Evolutionary conservation across 257 asterid species (phyloP), one percentile per base, ranked within the genome.

Genomic region (Ehretia macrophylla): DNA sequence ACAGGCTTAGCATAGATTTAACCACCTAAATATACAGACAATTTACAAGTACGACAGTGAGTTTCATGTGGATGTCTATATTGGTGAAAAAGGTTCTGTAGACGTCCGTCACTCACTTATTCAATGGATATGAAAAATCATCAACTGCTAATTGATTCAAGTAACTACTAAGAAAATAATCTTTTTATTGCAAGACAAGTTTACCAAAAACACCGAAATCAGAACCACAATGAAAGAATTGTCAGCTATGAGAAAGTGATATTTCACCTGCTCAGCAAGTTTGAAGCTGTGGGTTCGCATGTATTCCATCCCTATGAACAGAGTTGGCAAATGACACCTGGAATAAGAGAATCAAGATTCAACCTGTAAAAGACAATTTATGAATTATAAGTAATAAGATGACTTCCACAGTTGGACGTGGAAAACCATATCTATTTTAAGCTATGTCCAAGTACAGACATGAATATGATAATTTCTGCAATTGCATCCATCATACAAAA

Each of bases 201-300:
- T 21, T 17, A 32, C 13, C 44, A 57, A 38, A 27, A 27, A 27
- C 6, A 60, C 38, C 53, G n/a, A n/a, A 56, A 57, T 67, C 58
- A 68, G 59, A 55, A 45, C 50, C 40, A 17, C n/a, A 48, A 64
- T 16, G 53, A 32, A 58, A 6, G 39, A 69, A 12, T 51, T 53
- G 56, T 60, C 32, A 50, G 56, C 48, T 21, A 55, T 37, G 21
- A 50, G 54, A 72, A 64, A 62, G 57, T 32, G 55, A 67, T 38
- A 50, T 10, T 44, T 65, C 68, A 93, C 99, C 97, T 93, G 99
- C 76, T 89, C 97, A 55, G 99, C 96, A 71, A 93, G 86, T 83
- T 88, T 93, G 78, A 86, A 89, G 79, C 97, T 93, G 72, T 86
- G 99, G 53, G 96, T 93, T 65, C 96, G 88, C 99, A 89, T 89